These are phyloP conservation scores for Arthrobotrys conoides DNA, from an alignment of 2,329 filamentous ascomycete species.

Conservation along the genomic window DNA sequence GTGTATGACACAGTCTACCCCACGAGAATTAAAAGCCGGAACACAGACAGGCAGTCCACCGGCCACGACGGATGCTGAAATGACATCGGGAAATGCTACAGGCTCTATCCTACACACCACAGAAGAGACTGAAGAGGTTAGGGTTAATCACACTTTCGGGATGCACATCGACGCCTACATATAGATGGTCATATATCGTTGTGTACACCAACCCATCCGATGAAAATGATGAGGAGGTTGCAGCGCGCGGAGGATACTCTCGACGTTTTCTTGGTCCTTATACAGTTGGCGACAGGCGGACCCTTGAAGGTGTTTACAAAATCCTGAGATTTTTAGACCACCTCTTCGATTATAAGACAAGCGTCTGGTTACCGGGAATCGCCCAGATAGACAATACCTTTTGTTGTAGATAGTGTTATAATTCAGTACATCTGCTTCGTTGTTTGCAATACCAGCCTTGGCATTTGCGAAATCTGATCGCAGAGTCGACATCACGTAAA, in stretches of 20 bases:
- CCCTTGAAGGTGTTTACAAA: not conserved
- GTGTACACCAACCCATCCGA: not conserved
- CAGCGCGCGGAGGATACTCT: not conserved
- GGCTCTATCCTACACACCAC: not conserved
- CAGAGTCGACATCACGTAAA: no score
- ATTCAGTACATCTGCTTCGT: no score
- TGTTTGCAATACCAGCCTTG: no score
- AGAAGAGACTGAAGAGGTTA: not conserved
- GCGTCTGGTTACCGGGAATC: conserved; percentile 9
- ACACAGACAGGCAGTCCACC: no score
- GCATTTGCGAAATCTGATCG: no score
- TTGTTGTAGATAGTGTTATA: no score
- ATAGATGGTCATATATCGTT: conserved; percentile 5
- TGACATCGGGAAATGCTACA: no score
- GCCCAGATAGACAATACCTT: conserved; percentile 11
- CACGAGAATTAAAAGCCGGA: not conserved
- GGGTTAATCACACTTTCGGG: conserved; percentile 1
- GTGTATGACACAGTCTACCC: not conserved
- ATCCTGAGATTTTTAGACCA: conserved; percentile 11
- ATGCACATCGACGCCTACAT: conserved; percentile 5
- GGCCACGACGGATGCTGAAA: no score
- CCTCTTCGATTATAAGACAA: conserved; percentile 17
- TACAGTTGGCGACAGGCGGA: not conserved
- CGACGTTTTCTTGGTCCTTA: conserved; percentile 10
- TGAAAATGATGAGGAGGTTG: not conserved